Base-by-base conservation (phyloP, 2,329 filamentous ascomycete genomes). In the Fusarium subtropicale region DNA sequence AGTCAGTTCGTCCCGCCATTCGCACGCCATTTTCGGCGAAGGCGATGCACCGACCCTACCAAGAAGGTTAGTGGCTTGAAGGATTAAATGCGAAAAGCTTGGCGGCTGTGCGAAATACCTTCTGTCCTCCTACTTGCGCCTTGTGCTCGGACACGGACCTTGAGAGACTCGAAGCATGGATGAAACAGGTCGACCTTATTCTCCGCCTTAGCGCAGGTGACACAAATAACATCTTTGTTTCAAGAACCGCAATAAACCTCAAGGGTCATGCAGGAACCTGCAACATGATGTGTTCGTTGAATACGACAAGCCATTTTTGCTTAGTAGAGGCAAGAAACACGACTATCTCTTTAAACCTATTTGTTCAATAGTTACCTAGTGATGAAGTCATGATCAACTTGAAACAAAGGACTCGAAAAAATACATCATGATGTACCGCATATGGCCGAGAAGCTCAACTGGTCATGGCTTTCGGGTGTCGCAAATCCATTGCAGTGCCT, bases 151-250 rank as follows among this genome's bases (percentile, higher is more conserved):
- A 62, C 56, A 64, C 59, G 58, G 46, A 51, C 57, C 65, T 57
- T 42, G 46, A 54, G 30, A 64, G 38, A 64, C 56, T 65, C 55
- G 56, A 61, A 62, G 66, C 71, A 71, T 55, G 41, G 65, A 64
- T 75, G 72, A 74, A 74, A 74, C 72, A 66, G 64, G 60, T 59
- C 67, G 59, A 64, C 59, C 69, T 65, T 71, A 60, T 60, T 61
- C 61, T 59, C 44, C 44, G 57, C 46, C 38, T 48, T 71, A 71
- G 69, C 61, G 59, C 50, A 56, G 41, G 56, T 55, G 42, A 28
- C 45, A 33, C 41, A 59, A 24, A 42, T 41, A 24, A 44, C 16
- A 30, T 61, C 22, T 34, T 24, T 48, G 51, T 48, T 52, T 57
- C 33, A 39, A 44, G 28, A 39, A 50, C 44, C 39, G 31, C 46